Evolutionary conservation across 305 asterid species (phyloP).

Genomic region (Euphrasia arctica): DNA sequence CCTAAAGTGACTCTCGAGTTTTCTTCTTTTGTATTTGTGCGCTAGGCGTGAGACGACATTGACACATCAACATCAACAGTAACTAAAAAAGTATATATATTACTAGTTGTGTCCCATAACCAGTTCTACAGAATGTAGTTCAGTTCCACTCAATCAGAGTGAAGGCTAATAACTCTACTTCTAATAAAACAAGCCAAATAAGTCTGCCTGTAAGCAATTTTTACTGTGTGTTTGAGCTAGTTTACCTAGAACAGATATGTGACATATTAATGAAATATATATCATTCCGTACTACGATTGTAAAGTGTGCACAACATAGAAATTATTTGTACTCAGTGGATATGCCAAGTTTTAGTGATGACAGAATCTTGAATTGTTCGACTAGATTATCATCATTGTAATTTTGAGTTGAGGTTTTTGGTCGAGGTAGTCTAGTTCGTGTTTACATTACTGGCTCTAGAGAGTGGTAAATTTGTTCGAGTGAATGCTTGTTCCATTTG

Average conservation of each 20-base stretch:
- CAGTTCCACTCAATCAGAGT: slow-evolving; percentile 5
- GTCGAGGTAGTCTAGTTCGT: slow-evolving; percentile 1
- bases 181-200: too few relatives aligned
- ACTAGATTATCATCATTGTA: background rate
- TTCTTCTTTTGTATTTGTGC: too few relatives aligned
- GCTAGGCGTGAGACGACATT: too few relatives aligned
- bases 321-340: slow-evolving; percentile 3
- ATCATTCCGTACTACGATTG: too few relatives aligned
- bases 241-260: too few relatives aligned
- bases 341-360: slow-evolving; percentile 4
- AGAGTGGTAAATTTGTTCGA: slow-evolving; percentile 12
- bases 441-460: slow-evolving; percentile 2
- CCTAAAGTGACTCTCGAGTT: too few relatives aligned
- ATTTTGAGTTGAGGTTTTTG: background rate
- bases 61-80: too few relatives aligned
- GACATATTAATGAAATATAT: too few relatives aligned
- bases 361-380: background rate
- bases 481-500: background rate
- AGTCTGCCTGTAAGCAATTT: too few relatives aligned
- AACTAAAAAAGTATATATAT: background rate
- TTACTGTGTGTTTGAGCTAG: too few relatives aligned
- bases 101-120: background rate
- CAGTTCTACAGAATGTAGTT: background rate
- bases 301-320: too few relatives aligned
- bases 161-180: background rate